Percentiles rank a stretch among this genome's conserved stretches.
Evolutionary conservation across 1,284 basidiomycete genomes (phyloP).

Genomic region (Pascua guehoae): DNA sequence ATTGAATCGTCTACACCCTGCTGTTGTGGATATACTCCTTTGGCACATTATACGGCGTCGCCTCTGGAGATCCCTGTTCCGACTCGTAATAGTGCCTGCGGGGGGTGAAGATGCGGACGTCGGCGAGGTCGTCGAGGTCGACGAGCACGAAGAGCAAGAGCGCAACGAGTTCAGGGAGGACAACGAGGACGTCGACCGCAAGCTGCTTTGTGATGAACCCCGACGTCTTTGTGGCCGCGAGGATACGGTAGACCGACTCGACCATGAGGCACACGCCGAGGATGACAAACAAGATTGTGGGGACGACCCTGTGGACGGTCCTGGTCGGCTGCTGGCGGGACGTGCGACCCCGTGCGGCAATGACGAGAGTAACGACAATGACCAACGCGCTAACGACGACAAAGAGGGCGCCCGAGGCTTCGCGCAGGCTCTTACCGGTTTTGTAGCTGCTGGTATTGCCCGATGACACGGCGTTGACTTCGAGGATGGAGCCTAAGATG

Average conservation of each 20-base stretch:
- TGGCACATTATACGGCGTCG: no score
- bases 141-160: neutral
- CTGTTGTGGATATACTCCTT: no score
- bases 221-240: neutral
- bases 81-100: no score
- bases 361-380: neutral
- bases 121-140: slow-evolving; percentile 5
- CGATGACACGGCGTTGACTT: slow-evolving; percentile 3
- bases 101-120: neutral
- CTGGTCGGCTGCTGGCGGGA: no score
- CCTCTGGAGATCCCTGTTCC: no score
- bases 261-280: neutral
- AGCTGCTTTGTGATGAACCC: slow-evolving; percentile 2
- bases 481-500: slow-evolving; percentile 10
- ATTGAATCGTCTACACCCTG: no score
- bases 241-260: slow-evolving; percentile 11
- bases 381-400: neutral
- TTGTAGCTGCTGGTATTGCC: neutral
- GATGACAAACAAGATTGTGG: neutral
- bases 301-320: neutral
- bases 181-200: slow-evolving; percentile 6
- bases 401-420: slow-evolving; percentile 9
- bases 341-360: neutral
- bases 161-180: slow-evolving; percentile 10
- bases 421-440: slow-evolving; percentile 1